Evolutionary conservation across 345 rosid species (phyloP).

Genomic region (Fremontodendron californicum): DNA sequence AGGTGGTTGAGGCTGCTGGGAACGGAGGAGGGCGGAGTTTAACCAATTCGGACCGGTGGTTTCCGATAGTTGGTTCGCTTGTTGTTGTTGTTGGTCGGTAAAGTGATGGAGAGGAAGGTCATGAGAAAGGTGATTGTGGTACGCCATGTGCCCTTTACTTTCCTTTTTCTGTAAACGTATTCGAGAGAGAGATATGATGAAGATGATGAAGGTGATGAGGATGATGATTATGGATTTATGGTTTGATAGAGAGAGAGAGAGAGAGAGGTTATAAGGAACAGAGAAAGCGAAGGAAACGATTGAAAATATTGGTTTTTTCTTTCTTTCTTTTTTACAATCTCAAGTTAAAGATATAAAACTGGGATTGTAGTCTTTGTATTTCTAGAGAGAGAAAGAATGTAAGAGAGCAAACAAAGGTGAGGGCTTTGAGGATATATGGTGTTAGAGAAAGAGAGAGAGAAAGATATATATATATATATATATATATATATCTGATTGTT

Average conservation of each 20-base stretch:
- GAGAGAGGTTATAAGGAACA: not conserved
- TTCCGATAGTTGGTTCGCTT: slow-evolving; percentile 39
- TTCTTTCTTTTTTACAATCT: not conserved
- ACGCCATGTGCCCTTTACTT: slow-evolving; percentile 48
- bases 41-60: slow-evolving; percentile 79
- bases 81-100: slow-evolving; percentile 49
- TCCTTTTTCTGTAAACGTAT: slow-evolving; percentile 4
- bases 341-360: not conserved
- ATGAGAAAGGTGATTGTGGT: slow-evolving; percentile 63
- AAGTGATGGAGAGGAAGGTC: slow-evolving; percentile 84
- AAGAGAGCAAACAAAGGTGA: not conserved
- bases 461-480: no score
- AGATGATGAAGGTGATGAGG: not conserved
- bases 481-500: not conserved
- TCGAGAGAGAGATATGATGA: slow-evolving; percentile 29
- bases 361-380: not conserved
- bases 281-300: not conserved
- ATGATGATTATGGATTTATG: slow-evolving; percentile 20
- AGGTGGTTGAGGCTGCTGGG: slow-evolving; percentile 39
- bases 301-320: not conserved
- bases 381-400: slow-evolving; percentile 1
- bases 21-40: slow-evolving; percentile 77
- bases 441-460: not conserved
- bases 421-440: not conserved
- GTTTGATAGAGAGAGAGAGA: slow-evolving; percentile 4